These are phyloP conservation scores for Arthrobotrys iridis DNA, from an alignment of 2,329 filamentous ascomycete species.

Conservation along the genomic window DNA sequence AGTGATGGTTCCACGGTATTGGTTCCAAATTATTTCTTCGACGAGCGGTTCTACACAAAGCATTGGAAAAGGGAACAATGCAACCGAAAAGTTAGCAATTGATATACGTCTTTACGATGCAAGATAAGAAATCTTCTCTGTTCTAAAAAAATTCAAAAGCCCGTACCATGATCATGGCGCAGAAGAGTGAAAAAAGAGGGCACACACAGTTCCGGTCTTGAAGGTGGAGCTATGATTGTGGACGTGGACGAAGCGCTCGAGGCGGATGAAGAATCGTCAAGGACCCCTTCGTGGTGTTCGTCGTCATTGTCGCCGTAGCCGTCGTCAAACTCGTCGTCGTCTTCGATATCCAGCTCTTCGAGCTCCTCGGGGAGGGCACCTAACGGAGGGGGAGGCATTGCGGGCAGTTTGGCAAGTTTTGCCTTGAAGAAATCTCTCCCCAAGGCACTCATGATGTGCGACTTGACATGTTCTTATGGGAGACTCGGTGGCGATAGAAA, in stretches of 20 bases:
- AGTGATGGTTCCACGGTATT: slow-evolving; percentile 88
- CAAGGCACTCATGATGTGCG: slow-evolving; percentile 76
- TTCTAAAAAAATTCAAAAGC: slow-evolving; percentile 53
- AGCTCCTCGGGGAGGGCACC: slow-evolving; percentile 60
- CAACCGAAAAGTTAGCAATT: not conserved
- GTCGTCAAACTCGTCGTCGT: slow-evolving; percentile 65
- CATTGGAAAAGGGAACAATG: slow-evolving; percentile 22
- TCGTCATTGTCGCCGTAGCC: slow-evolving; percentile 60
- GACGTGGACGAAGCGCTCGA: slow-evolving; percentile 93
- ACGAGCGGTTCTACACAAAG: slow-evolving; percentile 59
- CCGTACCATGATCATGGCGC: slow-evolving; percentile 53
- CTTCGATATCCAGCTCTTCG: slow-evolving; percentile 67
- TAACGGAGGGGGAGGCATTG: slow-evolving; percentile 65
- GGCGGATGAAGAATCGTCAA: slow-evolving; percentile 72
- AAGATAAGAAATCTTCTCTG: slow-evolving; percentile 53
- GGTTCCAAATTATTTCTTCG: slow-evolving; percentile 69
- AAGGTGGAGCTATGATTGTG: slow-evolving; percentile 84
- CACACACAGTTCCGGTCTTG: slow-evolving; percentile 73
- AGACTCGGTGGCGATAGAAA: not conserved
- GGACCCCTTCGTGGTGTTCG: slow-evolving; percentile 60
- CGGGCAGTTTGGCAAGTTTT: slow-evolving; percentile 73
- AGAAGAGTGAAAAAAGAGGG: slow-evolving; percentile 45
- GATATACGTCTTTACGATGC: not conserved
- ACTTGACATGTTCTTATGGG: slow-evolving; percentile 5
- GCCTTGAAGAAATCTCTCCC: slow-evolving; percentile 81